Evolutionary conservation across 2,329 filamentous ascomycete genomes (phyloP).

Genomic region (Pseudovirgaria hyperparasitica): DNA sequence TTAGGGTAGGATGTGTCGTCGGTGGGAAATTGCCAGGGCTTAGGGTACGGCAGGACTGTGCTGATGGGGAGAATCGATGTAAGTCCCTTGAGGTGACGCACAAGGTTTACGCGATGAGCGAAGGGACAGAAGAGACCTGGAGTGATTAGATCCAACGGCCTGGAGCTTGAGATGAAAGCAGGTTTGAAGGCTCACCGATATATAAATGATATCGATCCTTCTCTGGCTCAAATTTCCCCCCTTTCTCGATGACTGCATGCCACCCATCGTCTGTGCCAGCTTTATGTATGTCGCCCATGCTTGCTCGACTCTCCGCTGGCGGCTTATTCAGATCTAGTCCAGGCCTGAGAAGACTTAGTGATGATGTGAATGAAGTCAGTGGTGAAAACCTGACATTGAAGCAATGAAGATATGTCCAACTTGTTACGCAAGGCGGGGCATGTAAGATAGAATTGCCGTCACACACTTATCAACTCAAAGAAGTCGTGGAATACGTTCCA

Average conservation of each 20-base stretch:
- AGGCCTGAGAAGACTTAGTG: no score
- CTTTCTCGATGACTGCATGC: conserved; percentile 37
- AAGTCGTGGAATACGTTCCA: no score
- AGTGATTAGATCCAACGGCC: background rate
- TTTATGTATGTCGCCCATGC: no score
- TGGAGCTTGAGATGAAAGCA: background rate
- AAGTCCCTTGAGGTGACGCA: conserved; percentile 46
- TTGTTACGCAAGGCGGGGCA: no score
- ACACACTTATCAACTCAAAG: no score
- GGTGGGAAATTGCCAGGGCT: conserved; percentile 49
- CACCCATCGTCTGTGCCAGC: conserved; percentile 33
- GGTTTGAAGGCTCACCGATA: conserved; percentile 25
- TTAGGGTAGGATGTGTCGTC: conserved; percentile 41
- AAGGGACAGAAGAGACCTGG: conserved; percentile 52
- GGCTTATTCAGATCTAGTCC: no score
- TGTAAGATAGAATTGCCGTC: no score
- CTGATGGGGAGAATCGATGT: conserved; percentile 41
- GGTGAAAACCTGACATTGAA: no score
- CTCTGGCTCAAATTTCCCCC: conserved; percentile 37
- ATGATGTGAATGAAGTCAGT: no score
- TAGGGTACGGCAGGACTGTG: conserved; percentile 53
- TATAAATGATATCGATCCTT: conserved; percentile 43
- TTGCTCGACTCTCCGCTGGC: no score
- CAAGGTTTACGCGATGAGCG: conserved; percentile 46
- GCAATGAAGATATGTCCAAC: no score